Evolutionary conservation across 371 early-diverging fungal species (phyloP), one percentile per base, ranked within the genome.

Genomic region (Zychaea mexicana): DNA sequence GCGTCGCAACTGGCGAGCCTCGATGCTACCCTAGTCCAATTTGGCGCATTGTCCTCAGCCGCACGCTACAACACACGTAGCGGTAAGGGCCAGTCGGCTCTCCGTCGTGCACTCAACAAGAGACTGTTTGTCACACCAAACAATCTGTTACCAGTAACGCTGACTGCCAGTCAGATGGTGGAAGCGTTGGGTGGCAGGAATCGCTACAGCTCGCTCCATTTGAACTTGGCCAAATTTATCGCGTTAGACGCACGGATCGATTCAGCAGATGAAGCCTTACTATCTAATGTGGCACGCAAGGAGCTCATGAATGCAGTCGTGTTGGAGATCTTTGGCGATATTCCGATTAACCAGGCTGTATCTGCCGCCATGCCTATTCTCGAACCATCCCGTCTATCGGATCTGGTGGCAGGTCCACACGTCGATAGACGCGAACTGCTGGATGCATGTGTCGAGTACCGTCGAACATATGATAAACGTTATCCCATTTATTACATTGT

Each of bases 281-380:
- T 74, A 10, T 57, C 42, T 12, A 55, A 56, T 13, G 54, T 58
- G 1, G 57, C 65, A 12, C 66, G 65, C 32, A 64, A 61, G 36
- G 68, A 73, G 2, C 30, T 78, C 31, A 77, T 79, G 77, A 75
- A 74, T 15, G 77, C 71, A 1, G 67, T 77, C 6, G 71, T 77
- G 2, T 55, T 72, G 9, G 77, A 79, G 42, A 67, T 79, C 13
- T 79, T 74, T 71, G 80, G 77, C 15, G 80, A 79, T 52, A 79
- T 79, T 36, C 80, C 80, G 2, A 79, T 79, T 59, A 77, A 79
- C 39, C 77, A 77, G 54, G 80, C 80, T 17, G 70, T 79, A 6
- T 72, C 80, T 6, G 77, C 77, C 26, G 75, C 77, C 17, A 70
- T 74, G 69, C 77, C 77, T 1, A 67, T 74, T 10, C 54, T 69